Conservation (phyloP, 768 basidiomycete genomes). For the Rhodotorula kratochvilovae region DNA sequence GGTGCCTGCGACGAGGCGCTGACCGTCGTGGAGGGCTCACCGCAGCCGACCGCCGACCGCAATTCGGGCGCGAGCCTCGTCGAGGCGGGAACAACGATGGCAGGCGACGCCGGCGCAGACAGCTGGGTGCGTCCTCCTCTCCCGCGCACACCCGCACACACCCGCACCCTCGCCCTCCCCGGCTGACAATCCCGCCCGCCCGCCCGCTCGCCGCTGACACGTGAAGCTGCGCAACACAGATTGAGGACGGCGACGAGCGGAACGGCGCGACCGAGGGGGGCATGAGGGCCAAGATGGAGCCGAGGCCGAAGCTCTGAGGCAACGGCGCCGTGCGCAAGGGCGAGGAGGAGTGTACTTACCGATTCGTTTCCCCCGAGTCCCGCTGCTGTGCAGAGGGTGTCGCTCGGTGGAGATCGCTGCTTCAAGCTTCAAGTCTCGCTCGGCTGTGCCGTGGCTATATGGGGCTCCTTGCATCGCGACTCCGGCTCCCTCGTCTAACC, state of each 20-base stretch:
- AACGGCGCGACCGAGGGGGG: background rate
- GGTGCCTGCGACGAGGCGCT: too few relatives aligned
- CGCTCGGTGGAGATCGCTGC: too few relatives aligned
- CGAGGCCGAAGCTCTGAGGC: background rate
- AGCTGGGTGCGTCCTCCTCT: slow-evolving; percentile 9
- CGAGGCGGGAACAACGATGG: slow-evolving; percentile 28
- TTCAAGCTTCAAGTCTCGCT: too few relatives aligned
- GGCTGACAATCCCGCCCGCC: background rate
- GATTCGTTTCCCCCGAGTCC: background rate
- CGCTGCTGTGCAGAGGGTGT: too few relatives aligned
- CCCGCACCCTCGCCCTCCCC: background rate
- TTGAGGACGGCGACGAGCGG: background rate
- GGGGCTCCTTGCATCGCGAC: too few relatives aligned
- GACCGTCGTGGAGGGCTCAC: background rate
- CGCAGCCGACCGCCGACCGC: background rate
- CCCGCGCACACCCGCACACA: background rate
- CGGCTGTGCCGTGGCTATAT: too few relatives aligned
- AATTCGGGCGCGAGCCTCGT: slow-evolving; percentile 6
- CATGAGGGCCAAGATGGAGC: background rate
- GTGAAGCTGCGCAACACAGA: background rate
- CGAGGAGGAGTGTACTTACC: background rate
- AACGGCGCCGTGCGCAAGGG: too few relatives aligned
- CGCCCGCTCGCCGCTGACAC: background rate
- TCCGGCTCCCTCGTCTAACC: too few relatives aligned
- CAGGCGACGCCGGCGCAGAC: slow-evolving; percentile 9